Evolutionary conservation across 1,139 yeast species (phyloP), one percentile per base, ranked within the genome.

Genomic region (Geotrichum bryndzae): DNA sequence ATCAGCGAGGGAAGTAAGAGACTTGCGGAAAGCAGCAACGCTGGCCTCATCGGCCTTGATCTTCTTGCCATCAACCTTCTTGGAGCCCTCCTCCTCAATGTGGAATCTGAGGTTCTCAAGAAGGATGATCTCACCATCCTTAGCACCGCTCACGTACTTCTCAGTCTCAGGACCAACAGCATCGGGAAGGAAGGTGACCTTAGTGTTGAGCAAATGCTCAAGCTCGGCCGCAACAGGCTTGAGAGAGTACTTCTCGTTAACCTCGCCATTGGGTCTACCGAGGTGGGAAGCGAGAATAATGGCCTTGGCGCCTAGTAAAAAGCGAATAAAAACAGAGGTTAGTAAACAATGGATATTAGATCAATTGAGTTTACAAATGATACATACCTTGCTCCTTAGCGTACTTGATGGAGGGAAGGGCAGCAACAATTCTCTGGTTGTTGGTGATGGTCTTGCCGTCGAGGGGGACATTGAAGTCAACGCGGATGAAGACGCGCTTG

Each of bases 401-500:
- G 76, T 91, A 91, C 80, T 92, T 80, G 81, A 92, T 92, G 69
- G 98, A 91, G 77, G 98, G 98, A 72, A 92, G 81, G 68, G 98
- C 98, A 76, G 97, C 98, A 71, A 90, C 97, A 76, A 92, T 94
- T 81, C 98, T 87, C 82, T 92, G 97, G 82, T 92, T 92, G 86
- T 94, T 92, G 82, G 98, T 94, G 84, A 92, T 94, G 76, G 87
- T 90, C 73, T 83, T 85, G 69, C 97, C 98, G 75, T 92, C 97
- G 72, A 92, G 85, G 74, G 98, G 98, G 69, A 94, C 98, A 80
- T 94, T 92, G 86, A 92, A 92, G 80, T 92, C 81, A 68, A 91
- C 97, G 80, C 97, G 88, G 83, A 92, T 90, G 80, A 92, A 90
- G 74, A 92, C 98, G 75, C 96, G 85, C 83, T 91, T 91, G 77